Evolutionary conservation across 192 early-diverging fungal species (phyloP).

Genomic region (Entophlyctis luteolus): DNA sequence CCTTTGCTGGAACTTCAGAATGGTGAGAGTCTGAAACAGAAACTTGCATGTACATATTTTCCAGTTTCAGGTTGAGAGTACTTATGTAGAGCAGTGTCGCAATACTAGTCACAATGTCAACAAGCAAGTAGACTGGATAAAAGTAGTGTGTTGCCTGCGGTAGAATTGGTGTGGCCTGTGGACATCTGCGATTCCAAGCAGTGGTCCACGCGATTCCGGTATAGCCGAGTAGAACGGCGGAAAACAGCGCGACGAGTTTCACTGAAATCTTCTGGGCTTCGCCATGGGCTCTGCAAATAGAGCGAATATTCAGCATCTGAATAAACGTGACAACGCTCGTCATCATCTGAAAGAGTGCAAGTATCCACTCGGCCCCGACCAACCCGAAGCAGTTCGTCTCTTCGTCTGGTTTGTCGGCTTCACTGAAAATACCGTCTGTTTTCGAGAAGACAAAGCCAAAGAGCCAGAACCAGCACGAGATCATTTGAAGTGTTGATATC

Average conservation of each 20-base stretch:
- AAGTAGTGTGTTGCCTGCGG: neutral
- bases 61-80: neutral
- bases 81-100: neutral
- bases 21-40: neutral
- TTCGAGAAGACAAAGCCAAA: neutral
- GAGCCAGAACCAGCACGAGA: conserved; percentile 6
- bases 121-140: neutral
- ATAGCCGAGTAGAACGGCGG: neutral
- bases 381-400: neutral
- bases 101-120: neutral
- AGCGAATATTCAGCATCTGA: neutral
- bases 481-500: conserved; percentile 5
- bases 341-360: neutral
- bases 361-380: neutral
- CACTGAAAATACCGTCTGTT: neutral
- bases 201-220: neutral
- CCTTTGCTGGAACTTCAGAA: neutral
- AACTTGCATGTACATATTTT: neutral
- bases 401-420: neutral
- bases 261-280: neutral
- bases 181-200: neutral
- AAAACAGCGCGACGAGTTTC: neutral
- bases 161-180: neutral
- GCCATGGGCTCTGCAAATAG: neutral
- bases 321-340: neutral